These are phyloP conservation scores for Ganoderma multipileum DNA, from an alignment of 1,284 basidiomycete species.

Conservation along the genomic window DNA sequence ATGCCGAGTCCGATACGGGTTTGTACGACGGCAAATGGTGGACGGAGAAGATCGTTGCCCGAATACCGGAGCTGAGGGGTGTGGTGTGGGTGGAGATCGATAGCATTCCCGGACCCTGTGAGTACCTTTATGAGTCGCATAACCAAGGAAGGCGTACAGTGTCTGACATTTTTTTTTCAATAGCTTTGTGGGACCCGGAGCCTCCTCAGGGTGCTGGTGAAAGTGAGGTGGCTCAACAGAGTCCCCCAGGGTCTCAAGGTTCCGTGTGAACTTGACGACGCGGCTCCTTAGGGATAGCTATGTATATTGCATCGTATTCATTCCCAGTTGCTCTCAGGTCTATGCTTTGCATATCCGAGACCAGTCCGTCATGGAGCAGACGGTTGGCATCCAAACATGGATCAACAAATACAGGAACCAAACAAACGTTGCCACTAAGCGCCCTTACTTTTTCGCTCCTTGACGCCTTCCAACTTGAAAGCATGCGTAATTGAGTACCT, in stretches of 20 bases:
- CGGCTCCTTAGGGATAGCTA: too few relatives aligned
- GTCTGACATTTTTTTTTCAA: background rate
- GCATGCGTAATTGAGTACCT: too few relatives aligned
- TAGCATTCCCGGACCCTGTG: background rate
- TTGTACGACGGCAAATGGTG: background rate
- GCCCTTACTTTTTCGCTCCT: background rate
- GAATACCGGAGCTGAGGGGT: background rate
- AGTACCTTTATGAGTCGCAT: background rate
- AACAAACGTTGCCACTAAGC: background rate
- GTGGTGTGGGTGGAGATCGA: background rate
- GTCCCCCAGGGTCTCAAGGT: too few relatives aligned
- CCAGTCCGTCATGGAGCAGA: too few relatives aligned
- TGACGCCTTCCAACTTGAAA: background rate
- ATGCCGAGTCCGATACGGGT: background rate
- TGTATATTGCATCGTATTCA: too few relatives aligned
- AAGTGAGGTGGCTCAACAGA: too few relatives aligned
- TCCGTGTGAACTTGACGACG: too few relatives aligned
- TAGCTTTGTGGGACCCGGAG: background rate
- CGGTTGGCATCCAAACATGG: background rate
- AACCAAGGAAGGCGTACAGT: too few relatives aligned
- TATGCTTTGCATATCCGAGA: too few relatives aligned
- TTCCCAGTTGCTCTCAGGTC: background rate
- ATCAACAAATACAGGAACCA: background rate
- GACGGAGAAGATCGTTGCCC: background rate
- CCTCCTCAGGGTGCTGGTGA: background rate